These are phyloP conservation scores for Cyclospora cayetanensis DNA, from an alignment of 169 alveolate genomes.

Conservation along the genomic window DNA sequence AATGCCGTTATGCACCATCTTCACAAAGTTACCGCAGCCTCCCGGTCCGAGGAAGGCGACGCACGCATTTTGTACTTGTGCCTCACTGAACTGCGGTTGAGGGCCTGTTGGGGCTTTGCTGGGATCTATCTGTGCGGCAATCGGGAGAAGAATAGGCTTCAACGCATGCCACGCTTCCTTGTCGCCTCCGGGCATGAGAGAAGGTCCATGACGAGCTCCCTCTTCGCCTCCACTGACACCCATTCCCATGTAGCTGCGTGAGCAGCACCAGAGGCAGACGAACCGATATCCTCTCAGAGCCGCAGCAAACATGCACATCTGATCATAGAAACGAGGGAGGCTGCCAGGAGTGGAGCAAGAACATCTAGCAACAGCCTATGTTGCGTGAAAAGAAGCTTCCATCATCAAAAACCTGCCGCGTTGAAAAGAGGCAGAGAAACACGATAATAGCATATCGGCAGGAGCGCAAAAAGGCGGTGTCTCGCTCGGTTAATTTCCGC, in stretches of 20 bases:
- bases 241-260: conserved; percentile 82
- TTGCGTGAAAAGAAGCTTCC: neutral
- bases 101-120: neutral
- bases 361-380: neutral
- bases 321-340: neutral
- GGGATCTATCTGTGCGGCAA: conserved; percentile 76
- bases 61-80: conserved; percentile 36
- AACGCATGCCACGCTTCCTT: conserved; percentile 79
- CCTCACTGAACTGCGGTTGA: neutral
- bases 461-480: neutral
- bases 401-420: no score
- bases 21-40: conserved; percentile 87
- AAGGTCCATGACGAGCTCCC: conserved; percentile 87
- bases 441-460: neutral
- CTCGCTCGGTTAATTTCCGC: neutral
- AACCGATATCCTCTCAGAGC: neutral
- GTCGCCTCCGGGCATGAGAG: conserved; percentile 87
- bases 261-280: neutral
- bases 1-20: conserved; percentile 90
- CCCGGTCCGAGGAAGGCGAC: conserved; percentile 84
- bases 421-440: no score
- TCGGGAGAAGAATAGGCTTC: conserved; percentile 74
- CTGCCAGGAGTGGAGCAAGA: neutral
- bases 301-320: neutral
- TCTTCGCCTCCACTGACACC: conserved; percentile 90